These are phyloP conservation scores for Yamadazyma diospyri DNA, from an alignment of 1,139 yeast species.

Conservation along the genomic window DNA sequence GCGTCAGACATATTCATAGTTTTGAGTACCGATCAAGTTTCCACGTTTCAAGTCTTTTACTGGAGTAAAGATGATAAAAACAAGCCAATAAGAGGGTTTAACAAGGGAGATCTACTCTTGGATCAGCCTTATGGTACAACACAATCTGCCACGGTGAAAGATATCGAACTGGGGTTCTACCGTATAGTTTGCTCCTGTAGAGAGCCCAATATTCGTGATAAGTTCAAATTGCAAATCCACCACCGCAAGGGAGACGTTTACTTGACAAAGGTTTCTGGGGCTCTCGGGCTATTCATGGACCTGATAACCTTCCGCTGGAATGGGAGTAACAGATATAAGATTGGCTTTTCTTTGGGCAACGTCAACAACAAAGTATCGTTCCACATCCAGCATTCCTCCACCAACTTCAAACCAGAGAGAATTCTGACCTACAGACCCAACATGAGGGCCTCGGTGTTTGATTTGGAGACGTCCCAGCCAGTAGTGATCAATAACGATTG, in stretches of 20 bases:
- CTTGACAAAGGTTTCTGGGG: slow-evolving; percentile 19
- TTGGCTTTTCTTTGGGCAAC: slow-evolving; percentile 21
- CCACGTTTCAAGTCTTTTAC: slow-evolving; percentile 42
- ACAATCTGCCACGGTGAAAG: slow-evolving; percentile 20
- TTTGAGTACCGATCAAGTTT: slow-evolving; percentile 15
- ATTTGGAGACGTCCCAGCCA: slow-evolving; percentile 23
- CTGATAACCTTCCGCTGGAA: slow-evolving; percentile 32
- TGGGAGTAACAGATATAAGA: slow-evolving; percentile 33
- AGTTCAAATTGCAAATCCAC: slow-evolving; percentile 15
- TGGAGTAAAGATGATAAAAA: slow-evolving; percentile 18
- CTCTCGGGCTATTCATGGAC: slow-evolving; percentile 35
- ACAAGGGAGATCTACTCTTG: slow-evolving; percentile 25
- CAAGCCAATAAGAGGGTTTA: slow-evolving; percentile 23
- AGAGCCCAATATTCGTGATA: slow-evolving; percentile 12
- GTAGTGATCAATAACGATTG: slow-evolving; percentile 37
- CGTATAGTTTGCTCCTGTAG: slow-evolving; percentile 33
- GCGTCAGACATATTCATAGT: slow-evolving; percentile 20
- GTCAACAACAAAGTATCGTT: slow-evolving; percentile 22
- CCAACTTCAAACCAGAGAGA: slow-evolving; percentile 19
- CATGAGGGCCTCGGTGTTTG: slow-evolving; percentile 44
- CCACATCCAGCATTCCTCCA: slow-evolving; percentile 23
- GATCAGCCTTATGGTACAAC: slow-evolving; percentile 25
- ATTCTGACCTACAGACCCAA: slow-evolving; percentile 34
- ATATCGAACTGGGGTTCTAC: slow-evolving; percentile 35
- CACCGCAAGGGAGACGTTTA: slow-evolving; percentile 3